Evolutionary conservation across 2,329 filamentous ascomycete species (phyloP).

Genomic region (Monilinia polystroma): DNA sequence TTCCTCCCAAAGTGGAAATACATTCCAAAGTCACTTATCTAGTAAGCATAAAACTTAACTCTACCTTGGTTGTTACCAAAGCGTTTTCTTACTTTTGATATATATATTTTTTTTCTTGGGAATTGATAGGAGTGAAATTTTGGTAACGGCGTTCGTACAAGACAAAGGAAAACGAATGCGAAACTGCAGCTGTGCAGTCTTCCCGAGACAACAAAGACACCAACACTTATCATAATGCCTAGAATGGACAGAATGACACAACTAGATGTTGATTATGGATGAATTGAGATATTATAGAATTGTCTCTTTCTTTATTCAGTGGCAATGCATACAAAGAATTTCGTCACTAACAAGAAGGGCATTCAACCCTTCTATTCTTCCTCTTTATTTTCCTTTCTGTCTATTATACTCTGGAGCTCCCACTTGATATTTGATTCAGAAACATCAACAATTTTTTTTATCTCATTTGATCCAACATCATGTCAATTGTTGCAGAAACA

Average conservation of each 20-base stretch:
- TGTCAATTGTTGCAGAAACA: conserved; percentile 31
- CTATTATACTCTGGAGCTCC: conserved; percentile 23
- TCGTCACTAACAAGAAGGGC: conserved; percentile 36
- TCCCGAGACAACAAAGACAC: conserved; percentile 42
- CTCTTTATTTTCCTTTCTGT: conserved; percentile 25
- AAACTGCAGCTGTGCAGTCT: conserved; percentile 34
- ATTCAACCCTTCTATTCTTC: conserved; percentile 34
- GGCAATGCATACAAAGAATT: conserved; percentile 39
- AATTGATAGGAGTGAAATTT: conserved; percentile 18
- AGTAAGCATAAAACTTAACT: conserved; percentile 16
- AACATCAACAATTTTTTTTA: background rate
- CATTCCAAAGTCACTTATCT: conserved; percentile 22
- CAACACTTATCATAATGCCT: conserved; percentile 35
- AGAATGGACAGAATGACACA: conserved; percentile 38
- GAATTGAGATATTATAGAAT: conserved; percentile 37
- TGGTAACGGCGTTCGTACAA: conserved; percentile 28
- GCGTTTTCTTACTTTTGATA: conserved; percentile 16
- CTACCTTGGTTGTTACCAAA: conserved; percentile 9
- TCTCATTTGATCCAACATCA: conserved; percentile 26
- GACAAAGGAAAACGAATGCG: conserved; percentile 37
- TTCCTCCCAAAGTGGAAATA: conserved; percentile 16
- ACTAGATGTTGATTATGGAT: conserved; percentile 30
- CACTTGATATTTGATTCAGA: background rate
- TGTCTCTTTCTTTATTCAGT: conserved; percentile 39
- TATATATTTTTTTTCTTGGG: conserved; percentile 3